Base-by-base conservation (phyloP, 306 rosid genomes). In the Cucurbita maxima region DNA sequence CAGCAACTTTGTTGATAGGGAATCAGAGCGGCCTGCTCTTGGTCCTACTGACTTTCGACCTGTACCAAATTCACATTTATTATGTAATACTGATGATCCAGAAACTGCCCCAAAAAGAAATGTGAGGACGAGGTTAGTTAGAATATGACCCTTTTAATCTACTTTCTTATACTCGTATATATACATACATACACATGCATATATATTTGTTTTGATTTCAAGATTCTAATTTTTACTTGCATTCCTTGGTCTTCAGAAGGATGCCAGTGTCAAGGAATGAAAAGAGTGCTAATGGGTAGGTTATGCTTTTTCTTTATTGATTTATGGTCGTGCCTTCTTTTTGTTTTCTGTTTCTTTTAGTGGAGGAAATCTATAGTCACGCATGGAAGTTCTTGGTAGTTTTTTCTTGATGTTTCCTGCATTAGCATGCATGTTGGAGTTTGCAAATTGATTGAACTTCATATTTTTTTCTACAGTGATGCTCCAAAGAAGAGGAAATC, bases 1-100 rank as follows among this genome's bases (percentile, higher is more conserved):
- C 57, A 37, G 87, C 80, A 90, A 94, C 79, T 94, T 90, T 48
- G 99, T 94, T 45, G 99, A 94, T 78, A 78, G 96, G 75, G 96
- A 91, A 79, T 76, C 86, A 7, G 99, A 94, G 58, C 97, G 97
- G 64, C 92, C 99, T 22, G 77, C 88, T 76, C 86, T 90, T 83
- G 63, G 86, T 68, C 82, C 86, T 22, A 78, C 73, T 43, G 95
- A 89, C 77, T 94, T 90, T 76, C 82, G 70, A 78, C 97, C 92
- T 14, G 54, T 78, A 58, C 81, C 77, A 19, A 74, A 73, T 37
- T 53, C 81, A 58, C 75, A 58, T 71, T 22, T 82, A 34, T 74
- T 76, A 52, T 50, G 80, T 58, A 72, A 72, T 12, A 61, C 25
- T 36, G 85, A 79, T 73, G 75, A 75, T 51, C 44, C 45, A 45